phyloP scores from a whole-genome alignment of 345 rosid genomes.

The Murraya paniculata region DNA sequence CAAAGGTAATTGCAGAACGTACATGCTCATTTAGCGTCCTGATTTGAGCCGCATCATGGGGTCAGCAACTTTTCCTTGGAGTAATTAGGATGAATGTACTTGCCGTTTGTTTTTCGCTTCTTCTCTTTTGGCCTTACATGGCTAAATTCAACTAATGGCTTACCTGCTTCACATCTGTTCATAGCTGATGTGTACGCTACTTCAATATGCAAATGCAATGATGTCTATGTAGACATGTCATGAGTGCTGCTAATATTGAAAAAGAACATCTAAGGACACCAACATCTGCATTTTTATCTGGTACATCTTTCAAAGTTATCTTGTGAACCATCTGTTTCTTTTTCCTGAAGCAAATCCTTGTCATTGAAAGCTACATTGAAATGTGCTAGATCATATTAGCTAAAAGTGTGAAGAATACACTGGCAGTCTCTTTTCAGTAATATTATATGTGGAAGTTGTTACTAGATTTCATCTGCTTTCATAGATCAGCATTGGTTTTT shows the following conservation, averaged over 20 bases:
- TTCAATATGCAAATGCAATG: background rate
- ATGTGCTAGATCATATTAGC: background rate
- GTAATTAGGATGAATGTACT: background rate
- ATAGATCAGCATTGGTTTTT: background rate
- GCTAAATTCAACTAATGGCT: background rate
- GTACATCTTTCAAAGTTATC: background rate
- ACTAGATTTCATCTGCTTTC: background rate
- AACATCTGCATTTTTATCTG: background rate
- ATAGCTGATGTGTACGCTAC: background rate
- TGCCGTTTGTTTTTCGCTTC: background rate
- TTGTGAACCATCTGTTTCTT: background rate
- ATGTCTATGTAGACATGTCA: background rate
- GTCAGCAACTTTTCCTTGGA: background rate
- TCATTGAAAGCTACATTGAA: background rate
- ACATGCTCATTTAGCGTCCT: background rate
- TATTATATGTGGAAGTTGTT: too few species aligned
- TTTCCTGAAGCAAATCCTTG: background rate
- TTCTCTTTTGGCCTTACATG: background rate
- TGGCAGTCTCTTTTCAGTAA: too few species aligned
- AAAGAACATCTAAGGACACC: background rate
- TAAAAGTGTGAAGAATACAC: background rate
- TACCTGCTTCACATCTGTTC: background rate
- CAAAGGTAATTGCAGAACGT: constrained; percentile 56
- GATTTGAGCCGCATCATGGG: background rate
- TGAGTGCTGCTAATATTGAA: background rate